Base-by-base conservation (phyloP, 225 moss, liverwort and hornwort genomes). In the Physcomitrium patens region DNA sequence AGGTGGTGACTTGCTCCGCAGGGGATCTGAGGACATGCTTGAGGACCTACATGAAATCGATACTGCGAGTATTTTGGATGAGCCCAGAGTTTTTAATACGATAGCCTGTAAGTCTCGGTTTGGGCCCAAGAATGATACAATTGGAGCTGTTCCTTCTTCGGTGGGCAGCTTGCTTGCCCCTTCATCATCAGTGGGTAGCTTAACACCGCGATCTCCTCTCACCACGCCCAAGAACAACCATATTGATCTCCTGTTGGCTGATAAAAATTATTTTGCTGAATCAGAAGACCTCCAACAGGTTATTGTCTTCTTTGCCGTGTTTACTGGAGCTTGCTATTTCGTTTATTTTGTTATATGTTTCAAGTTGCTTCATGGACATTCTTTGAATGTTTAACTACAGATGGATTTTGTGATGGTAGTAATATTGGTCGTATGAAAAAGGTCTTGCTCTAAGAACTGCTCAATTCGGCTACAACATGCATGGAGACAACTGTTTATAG, bases 41-140 rank as follows among this genome's bases (percentile, higher is more conserved):
- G 96, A 96, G 77, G 96, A 94, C 72, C 76, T 96, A 60, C 96
- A 96, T 74, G 96, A 94, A 80, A 92, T 96, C 23, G 96, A 96
- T 82, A 86, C 96, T 69, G 96, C 96, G 27, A 96, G 94, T 82
- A 94, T 96, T 69, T 73, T 94, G 68, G 94, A 92, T 43, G 87
- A 90, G 71, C 90, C 90, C 52, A 91, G 91, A 78, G 90, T 84
- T 56, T 96, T 93, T 55, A 92, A 76, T 77, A 74, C 89, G 50
- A 86, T 89, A 53, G 87, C 87, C 77, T 86, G 84, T 75, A 96
- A 94, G 79, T 89, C 90, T 27, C 94, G 96, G 59, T 96, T 96
- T 83, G 96, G 88, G 55, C 86, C 91, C 16, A 94, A 86, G 79
- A 66, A 64, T 75, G 96, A 96, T 71, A 77, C 69, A 41, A 77